Conservation (phyloP, 352 stramenopile genomes). For the Phytopythium mirpurense region DNA sequence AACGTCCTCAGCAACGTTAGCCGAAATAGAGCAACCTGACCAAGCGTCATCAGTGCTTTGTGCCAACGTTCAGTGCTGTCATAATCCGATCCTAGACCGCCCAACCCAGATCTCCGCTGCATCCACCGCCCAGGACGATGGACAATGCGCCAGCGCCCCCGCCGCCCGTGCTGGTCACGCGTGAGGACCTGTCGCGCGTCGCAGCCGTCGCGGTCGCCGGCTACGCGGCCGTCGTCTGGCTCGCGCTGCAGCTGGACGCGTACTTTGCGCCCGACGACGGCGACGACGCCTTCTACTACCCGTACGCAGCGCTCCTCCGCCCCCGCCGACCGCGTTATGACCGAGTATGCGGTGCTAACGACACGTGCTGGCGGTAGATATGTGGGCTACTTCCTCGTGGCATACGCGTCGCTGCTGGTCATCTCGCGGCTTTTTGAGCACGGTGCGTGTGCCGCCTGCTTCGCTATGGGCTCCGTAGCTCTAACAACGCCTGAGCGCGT, state of each 20-base stretch:
- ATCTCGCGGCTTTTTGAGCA: constrained; percentile 56
- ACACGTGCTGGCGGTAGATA: constrained; percentile 23
- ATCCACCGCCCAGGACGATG: not conserved
- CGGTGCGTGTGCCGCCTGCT: constrained; percentile 21
- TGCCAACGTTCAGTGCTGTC: too few species aligned
- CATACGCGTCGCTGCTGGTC: constrained; percentile 46
- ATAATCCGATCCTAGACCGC: not conserved
- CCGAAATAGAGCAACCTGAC: not conserved
- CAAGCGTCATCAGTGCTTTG: constrained; percentile 1
- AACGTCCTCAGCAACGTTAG: constrained; percentile 6
- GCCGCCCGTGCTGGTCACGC: constrained; percentile 50
- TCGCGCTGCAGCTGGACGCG: constrained; percentile 51
- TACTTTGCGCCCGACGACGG: constrained; percentile 34
- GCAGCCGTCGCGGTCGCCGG: constrained; percentile 30
- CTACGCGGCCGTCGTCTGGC: constrained; percentile 19
- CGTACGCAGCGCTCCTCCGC: constrained; percentile 12
- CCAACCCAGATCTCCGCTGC: too few species aligned
- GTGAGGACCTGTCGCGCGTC: constrained; percentile 42
- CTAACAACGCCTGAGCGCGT: not conserved
- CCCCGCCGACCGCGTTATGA: not conserved
- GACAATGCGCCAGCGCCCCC: constrained; percentile 17
- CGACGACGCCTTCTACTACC: constrained; percentile 49
- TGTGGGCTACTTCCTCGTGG: constrained; percentile 39
- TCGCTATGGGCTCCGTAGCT: too few species aligned
- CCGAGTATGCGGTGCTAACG: too few species aligned